Evolutionary conservation across 2,329 filamentous ascomycete species (phyloP), one percentile per base, ranked within the genome.

Genomic region (Pseudopithomyces chartarum): DNA sequence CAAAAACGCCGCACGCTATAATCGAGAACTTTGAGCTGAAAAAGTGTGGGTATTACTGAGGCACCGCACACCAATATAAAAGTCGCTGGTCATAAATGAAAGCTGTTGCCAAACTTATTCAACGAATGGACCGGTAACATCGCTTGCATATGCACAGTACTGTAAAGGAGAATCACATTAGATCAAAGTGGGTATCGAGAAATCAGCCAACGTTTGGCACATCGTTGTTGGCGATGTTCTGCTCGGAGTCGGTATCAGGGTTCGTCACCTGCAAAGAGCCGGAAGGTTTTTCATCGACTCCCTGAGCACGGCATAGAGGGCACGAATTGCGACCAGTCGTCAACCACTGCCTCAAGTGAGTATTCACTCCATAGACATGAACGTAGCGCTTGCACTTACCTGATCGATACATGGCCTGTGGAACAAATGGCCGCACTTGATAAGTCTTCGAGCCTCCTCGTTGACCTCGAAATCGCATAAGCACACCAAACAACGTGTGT

Each of bases 391-490:
- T 23, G 7, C 38, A 68, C 81, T 66, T 78, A 88, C 86, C 81
- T 88, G 84, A 70, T 90, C 87, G 71, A 90, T 89, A 72, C 87
- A 90, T 63, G 88, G 83, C 61, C 81, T 83, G 74, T 90, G 87
- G 74, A 87, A 90, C 56, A 89, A 69, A 71, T 90, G 87, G 45
- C 82, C 82, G 76, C 87, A 90, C 69, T 85, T 87, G 56, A 80
- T 76, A 56, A 90, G 76, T 68, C 83, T 82, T 57, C 87, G 79
- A 22, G 85, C 81, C 64, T 87, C 82, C 60, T 89, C 87, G 8
- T 81, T 80, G 12, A 77, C 78, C 69, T 87, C 85, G 67, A 88
- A 90, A 63, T 89, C 86, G 60, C 83, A 85, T 42, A 90, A 75
- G 68, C 87, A 90, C 46, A 90, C 87, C 48, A 89, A 75, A 71